Conservation (phyloP, 352 stramenopile genomes). For the Hyphochytrium catenoides region DNA sequence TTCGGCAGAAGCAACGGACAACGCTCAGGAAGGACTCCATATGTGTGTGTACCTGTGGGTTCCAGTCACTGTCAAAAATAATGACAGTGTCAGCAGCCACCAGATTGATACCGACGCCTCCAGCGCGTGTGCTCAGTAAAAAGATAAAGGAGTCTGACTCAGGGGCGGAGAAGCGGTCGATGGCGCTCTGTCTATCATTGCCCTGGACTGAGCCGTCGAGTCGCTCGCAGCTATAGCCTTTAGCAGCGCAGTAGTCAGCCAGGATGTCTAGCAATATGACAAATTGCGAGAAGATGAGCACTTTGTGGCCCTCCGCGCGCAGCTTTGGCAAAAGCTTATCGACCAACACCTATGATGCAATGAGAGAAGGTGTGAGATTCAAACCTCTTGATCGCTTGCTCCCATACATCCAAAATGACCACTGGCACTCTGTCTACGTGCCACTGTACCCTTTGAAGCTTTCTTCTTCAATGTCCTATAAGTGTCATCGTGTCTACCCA, state of each 20-base stretch:
- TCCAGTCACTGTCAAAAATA: constrained; percentile 98
- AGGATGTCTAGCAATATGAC: constrained; percentile 76
- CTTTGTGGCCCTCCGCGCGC: constrained; percentile 71
- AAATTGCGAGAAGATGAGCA: constrained; percentile 89
- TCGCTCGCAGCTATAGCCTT: constrained; percentile 61
- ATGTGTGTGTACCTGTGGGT: constrained; percentile 78
- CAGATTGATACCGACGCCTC: constrained; percentile 92
- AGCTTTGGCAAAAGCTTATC: constrained; percentile 69
- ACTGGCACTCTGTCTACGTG: too few species aligned
- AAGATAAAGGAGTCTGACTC: constrained; percentile 94
- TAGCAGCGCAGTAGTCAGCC: constrained; percentile 70
- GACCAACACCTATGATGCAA: too few species aligned
- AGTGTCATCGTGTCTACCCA: too few species aligned
- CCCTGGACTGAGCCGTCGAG: constrained; percentile 71
- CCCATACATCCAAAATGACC: too few species aligned
- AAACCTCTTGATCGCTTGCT: too few species aligned
- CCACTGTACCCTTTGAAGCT: too few species aligned
- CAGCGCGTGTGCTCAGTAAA: constrained; percentile 91
- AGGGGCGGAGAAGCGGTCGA: constrained; percentile 86
- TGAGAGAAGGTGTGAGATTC: too few species aligned
- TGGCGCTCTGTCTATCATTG: constrained; percentile 67
- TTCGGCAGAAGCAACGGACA: too few species aligned
- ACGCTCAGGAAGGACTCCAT: too few species aligned
- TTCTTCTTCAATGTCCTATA: too few species aligned
- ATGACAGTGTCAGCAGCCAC: constrained; percentile 97